Evolutionary conservation across 208 protist genomes (phyloP).

Genomic region (Crithidia fasciculata): DNA sequence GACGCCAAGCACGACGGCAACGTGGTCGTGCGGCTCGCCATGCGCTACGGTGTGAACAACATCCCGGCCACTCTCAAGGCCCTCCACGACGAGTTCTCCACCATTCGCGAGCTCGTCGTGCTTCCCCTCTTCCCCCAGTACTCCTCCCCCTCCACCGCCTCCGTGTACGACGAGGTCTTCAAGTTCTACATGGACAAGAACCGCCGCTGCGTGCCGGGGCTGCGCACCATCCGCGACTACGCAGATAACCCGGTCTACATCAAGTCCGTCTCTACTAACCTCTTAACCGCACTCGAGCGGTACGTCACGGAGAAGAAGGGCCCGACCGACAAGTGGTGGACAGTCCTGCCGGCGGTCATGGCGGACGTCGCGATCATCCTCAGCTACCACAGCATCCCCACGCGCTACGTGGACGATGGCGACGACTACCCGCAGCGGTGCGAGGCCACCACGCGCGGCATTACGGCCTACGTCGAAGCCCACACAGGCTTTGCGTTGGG

Average conservation of each 20-base stretch:
- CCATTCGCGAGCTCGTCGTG: conserved; percentile 35
- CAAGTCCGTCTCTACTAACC: conserved; percentile 17
- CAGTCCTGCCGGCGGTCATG: conserved; percentile 1
- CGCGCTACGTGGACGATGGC: conserved; percentile 32
- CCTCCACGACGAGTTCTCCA: conserved; percentile 20
- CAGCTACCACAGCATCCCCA: conserved; percentile 59
- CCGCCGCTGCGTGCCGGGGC: conserved; percentile 33
- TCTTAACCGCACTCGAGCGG: conserved; percentile 24
- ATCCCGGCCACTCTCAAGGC: conserved; percentile 22
- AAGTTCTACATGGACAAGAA: conserved; percentile 23
- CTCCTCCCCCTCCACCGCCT: conserved; percentile 43
- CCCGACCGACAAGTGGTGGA: neutral
- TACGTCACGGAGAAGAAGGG: conserved; percentile 9
- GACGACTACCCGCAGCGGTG: conserved; percentile 47
- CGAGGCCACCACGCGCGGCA: conserved; percentile 23
- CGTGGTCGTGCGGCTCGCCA: conserved; percentile 32
- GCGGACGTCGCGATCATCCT: conserved; percentile 31
- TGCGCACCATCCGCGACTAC: conserved; percentile 57
- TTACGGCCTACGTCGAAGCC: conserved; percentile 18
- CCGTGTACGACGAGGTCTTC: conserved; percentile 55
- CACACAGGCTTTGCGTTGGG: conserved; percentile 19
- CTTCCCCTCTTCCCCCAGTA: conserved; percentile 74
- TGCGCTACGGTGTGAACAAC: conserved; percentile 39
- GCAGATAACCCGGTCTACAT: conserved; percentile 49
- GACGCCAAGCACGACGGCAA: neutral